These are phyloP conservation scores for Chaetomiaceae sp. DNA, from an alignment of 2,329 filamentous ascomycete species.

Conservation along the genomic window DNA sequence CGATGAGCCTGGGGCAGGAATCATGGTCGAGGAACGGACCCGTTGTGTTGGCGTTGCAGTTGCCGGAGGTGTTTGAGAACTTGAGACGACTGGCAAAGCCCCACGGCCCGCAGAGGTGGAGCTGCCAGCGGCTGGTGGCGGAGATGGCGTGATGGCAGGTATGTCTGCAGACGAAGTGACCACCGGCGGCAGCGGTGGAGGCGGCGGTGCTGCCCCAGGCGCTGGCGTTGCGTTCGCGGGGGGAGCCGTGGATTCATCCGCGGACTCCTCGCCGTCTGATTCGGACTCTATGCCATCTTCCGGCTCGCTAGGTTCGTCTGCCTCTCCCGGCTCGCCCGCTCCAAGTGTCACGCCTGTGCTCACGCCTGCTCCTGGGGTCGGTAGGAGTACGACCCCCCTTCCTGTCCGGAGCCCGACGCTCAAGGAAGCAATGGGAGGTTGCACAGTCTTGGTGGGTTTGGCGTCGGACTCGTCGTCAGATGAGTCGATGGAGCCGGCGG, in stretches of 20 bases:
- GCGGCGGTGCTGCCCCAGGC: not conserved
- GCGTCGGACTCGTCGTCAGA: constrained; percentile 3
- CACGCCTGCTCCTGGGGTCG: not conserved
- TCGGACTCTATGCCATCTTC: not conserved
- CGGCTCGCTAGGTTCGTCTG: not conserved
- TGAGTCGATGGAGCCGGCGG: not conserved
- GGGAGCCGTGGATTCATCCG: constrained; percentile 4
- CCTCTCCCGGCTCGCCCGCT: not conserved
- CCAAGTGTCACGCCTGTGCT: constrained; percentile 4
- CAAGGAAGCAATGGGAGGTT: not conserved
- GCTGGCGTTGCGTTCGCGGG: not conserved
- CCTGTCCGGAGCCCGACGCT: not conserved
- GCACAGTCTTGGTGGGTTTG: not conserved
- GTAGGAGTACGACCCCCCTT: not conserved
- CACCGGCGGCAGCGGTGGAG: not conserved
- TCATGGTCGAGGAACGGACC: not conserved
- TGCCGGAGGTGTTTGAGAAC: not conserved
- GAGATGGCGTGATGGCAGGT: not conserved
- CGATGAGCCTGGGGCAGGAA: not conserved
- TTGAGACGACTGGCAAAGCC: not conserved
- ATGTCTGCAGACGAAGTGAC: not conserved
- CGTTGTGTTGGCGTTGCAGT: not conserved
- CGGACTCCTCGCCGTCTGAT: constrained; percentile 13
- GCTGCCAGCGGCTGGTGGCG: not conserved
- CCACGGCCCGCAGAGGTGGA: not conserved